Evolutionary conservation across 116 monocot species (phyloP), one percentile per base, ranked within the genome.

Genomic region (Cymodocea nodosa): DNA sequence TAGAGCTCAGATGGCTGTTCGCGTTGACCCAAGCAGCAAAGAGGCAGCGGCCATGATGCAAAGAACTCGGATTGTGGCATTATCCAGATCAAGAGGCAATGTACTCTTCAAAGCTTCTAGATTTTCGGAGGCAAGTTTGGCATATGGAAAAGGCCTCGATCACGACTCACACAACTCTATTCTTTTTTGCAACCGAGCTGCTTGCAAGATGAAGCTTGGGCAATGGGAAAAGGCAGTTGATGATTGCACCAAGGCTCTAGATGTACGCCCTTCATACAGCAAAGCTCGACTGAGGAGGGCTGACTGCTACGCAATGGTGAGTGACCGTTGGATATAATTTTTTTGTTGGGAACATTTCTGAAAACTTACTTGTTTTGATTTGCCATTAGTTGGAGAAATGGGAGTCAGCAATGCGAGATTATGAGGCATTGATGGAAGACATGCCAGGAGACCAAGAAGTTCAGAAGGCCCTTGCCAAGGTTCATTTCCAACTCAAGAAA

Each of bases 221-320:
- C 73, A 80, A 55, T 74, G 48, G n/a, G 71, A 80, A 19, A 76
- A 77, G 59, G 80, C 84, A 44, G 52, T 84, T 40, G 84, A 84
- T 10, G 84, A 84, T 64, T 84, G 84, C n/a, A 77, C 56, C 36
- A 44, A 65, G 17, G 84, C 76, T 11, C 68, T 84, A 10, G 59
- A n/a, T 17, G 19, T 84, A n/a, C 64, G 77, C 23, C 80, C 84
- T 53, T 65, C 73, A 25, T 80, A 75, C 63, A 58, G 15, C 17
- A 80, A 80, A 60, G 79, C 79, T 48, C 66, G 79, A 13, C 77
- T 83, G 15, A 63, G 93, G 50, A 73, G 88, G 81, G 93, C 93
- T 20, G 83, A 85, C 62, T 93, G 88, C 85, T 77, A 83, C 73
- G 62, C 65, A 60, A 85, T 85, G 93, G 93, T 87, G 16, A 73